phyloP scores from a whole-genome alignment of 441 rosid species.

The Populus hybrid region DNA sequence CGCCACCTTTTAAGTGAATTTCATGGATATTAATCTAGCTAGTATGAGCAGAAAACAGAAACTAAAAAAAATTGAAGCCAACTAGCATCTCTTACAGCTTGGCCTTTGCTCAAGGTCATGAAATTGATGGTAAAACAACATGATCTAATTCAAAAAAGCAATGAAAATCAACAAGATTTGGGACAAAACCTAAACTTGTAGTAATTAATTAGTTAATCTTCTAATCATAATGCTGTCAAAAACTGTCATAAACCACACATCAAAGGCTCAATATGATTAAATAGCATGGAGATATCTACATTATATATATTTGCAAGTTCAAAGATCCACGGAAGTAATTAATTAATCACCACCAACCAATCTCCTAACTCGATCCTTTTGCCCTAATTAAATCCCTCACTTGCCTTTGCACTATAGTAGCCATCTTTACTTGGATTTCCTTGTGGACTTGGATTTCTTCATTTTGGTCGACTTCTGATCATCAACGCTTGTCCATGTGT shows the following conservation, averaged over 20 bases:
- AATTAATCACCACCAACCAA: not conserved
- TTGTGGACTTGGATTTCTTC: conserved; percentile 56
- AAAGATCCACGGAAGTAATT: not conserved
- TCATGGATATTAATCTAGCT: too few species aligned
- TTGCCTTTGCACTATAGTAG: too few species aligned
- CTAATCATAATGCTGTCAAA: not conserved
- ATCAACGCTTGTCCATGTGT: conserved; percentile 51
- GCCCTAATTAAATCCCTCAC: not conserved
- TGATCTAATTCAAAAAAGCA: not conserved
- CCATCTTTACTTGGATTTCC: conserved; percentile 43
- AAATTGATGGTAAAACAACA: not conserved
- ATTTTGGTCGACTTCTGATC: conserved; percentile 49
- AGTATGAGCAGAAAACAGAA: too few species aligned
- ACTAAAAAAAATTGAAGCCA: not conserved
- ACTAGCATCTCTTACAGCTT: not conserved
- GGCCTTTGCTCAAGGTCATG: not conserved
- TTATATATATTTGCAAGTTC: too few species aligned
- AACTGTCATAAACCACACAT: not conserved
- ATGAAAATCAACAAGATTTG: not conserved
- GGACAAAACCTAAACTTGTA: not conserved
- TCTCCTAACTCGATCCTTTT: not conserved
- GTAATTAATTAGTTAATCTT: not conserved
- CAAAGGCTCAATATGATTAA: not conserved
- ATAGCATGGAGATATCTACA: not conserved
- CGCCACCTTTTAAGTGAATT: too few species aligned